Evolutionary conservation across 1,139 yeast species (phyloP).

Genomic region (Pichia sp.): DNA sequence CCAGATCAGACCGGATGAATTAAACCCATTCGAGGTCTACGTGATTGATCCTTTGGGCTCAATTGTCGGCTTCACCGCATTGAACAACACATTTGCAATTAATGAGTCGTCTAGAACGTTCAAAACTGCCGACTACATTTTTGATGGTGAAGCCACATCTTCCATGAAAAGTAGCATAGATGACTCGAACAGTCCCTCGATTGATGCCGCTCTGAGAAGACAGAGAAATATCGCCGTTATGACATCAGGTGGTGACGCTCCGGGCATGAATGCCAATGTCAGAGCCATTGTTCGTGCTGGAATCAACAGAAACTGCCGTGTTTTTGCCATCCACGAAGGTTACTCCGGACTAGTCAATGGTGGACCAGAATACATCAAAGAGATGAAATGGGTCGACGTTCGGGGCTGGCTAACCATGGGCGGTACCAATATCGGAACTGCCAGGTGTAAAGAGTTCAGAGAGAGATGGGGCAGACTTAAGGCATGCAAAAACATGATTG

Average conservation of each 20-base stretch:
- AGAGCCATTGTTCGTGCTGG: conserved; percentile 77
- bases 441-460: conserved; percentile 65
- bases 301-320: conserved; percentile 66
- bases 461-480: conserved; percentile 64
- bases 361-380: conserved; percentile 53
- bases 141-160: conserved; percentile 1
- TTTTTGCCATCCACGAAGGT: conserved; percentile 72
- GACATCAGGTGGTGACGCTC: conserved; percentile 89
- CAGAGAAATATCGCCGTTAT: conserved; percentile 64
- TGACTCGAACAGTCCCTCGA: neutral
- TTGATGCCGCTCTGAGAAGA: conserved; percentile 1
- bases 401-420: conserved; percentile 72
- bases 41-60: conserved; percentile 66
- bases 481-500: conserved; percentile 66
- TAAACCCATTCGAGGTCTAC: conserved; percentile 65
- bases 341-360: conserved; percentile 74
- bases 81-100: conserved; percentile 48
- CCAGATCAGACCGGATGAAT: conserved; percentile 51
- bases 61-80: conserved; percentile 62
- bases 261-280: conserved; percentile 82
- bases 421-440: conserved; percentile 81
- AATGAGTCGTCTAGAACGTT: conserved; percentile 17
- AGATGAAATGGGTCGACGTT: conserved; percentile 76
- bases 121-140: neutral
- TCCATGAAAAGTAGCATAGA: neutral